Evolutionary conservation across 139 green algal genomes (phyloP), one percentile per base, ranked within the genome.

Genomic region (Yamagishiella unicocca): DNA sequence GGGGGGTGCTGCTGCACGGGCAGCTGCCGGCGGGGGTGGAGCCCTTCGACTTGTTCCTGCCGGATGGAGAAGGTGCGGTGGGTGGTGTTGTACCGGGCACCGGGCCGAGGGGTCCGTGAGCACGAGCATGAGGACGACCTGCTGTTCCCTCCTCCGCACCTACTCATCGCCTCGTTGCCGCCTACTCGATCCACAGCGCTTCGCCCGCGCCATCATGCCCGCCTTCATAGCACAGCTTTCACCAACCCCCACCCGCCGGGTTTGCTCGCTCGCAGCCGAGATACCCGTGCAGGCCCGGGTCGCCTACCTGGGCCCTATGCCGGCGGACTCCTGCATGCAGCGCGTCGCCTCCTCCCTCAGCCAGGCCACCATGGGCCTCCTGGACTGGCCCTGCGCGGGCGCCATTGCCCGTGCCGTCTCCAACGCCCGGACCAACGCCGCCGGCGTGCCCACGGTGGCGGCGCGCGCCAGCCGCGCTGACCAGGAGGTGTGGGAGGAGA

Each of bases 1-100:
- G 78, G 78, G 78, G 78, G 14, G 38, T 84, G 78, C n/a, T 74
- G 78, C 55, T 84, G 78, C 78, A 45, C 27, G 38, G 40, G 54
- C 58, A 6, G 29, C 78, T 84, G 38, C 78, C 78, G 25, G 29
- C 21, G 5, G 74, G 4, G 5, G 27, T 74, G 58, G 58, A 38
- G 58, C 24, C 78, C 38, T 61, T 84, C 14, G 78, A 84, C 4
- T 25, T 84, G 31, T 58, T 54, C 37, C 8, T 84, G 40, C 54
- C 78, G 3, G 53, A 38, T 25, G 24, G 35, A 0, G 42, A 17
- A 5, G n/a, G n/a, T n/a, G n/a, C n/a, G n/a, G n/a, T n/a, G n/a
- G n/a, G n/a, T n/a, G n/a, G n/a, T n/a, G n/a, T n/a, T n/a, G n/a
- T n/a, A n/a, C n/a, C n/a, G n/a, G n/a, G n/a, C n/a, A n/a, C n/a